Evolutionary conservation across 805 yeast genomes (phyloP), one percentile per base, ranked within the genome.

Genomic region (Lipomyces sp.): DNA sequence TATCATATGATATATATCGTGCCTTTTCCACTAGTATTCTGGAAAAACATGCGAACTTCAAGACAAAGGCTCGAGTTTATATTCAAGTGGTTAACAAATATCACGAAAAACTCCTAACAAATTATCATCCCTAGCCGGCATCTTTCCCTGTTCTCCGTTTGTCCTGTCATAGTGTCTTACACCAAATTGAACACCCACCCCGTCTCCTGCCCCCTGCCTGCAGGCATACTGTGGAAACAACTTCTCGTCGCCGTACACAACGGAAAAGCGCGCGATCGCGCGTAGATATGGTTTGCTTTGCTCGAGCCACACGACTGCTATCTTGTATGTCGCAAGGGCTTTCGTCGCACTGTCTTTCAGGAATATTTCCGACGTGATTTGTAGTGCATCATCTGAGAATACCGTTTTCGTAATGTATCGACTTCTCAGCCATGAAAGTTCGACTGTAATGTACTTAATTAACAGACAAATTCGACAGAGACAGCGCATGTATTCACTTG

Each of bases 341-440:
- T 52, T 52, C 10, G 53, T 40, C 18, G 16, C 14, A 1, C 40
- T n/a, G 26, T 38, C 24, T n/a, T 28, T 31, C n/a, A 36, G n/a
- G 38, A 47, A 48, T 3, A 52, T 24, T 16, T 47, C 53, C 7
- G 50, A 24, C 14, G 34, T 19, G 11, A 48, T 16, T 5, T 22
- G 14, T 4, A 52, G 40, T 2, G 43, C 18, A 5, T 29, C 26
- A 24, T 33, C 23, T 11, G n/a, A n/a, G n/a, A n/a, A n/a, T n/a
- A n/a, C n/a, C 28, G 40, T 34, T 26, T 35, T 21, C 11, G 55
- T 49, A 21, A 49, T 32, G 36, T 49, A 47, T 7, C 46, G 54
- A 39, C 46, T 39, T 19, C 19, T 11, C 10, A 53, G 33, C 43
- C 47, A 45, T 11, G 29, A 22, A 18, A 45, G 23, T 32, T 45